phyloP scores from a whole-genome alignment of 2,329 filamentous ascomycete genomes.

The Fusarium sacchari region DNA sequence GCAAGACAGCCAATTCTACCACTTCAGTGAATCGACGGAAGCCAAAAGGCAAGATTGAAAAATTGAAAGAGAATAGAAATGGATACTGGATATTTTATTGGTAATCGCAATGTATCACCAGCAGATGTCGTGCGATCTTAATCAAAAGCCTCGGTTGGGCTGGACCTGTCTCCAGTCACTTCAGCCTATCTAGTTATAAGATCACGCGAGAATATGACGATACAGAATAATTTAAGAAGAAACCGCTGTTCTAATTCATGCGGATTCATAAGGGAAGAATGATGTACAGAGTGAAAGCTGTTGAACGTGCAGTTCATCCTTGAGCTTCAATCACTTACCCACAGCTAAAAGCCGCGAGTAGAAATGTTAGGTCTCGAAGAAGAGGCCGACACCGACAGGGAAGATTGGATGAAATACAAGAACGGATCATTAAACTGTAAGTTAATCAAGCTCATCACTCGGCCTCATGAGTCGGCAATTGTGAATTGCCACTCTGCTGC shows the following conservation, averaged over 20 bases:
- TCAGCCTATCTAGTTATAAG: background rate
- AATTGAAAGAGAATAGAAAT: fast-evolving
- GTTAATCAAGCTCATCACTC: fast-evolving
- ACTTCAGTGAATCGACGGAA: background rate
- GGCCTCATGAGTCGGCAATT: background rate
- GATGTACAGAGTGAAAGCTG: no score
- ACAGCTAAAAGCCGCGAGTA: fast-evolving
- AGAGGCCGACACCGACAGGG: no score
- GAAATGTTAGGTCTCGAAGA: background rate
- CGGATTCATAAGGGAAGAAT: fast-evolving
- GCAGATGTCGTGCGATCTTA: fast-evolving
- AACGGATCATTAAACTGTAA: fast-evolving
- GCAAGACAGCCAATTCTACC: background rate
- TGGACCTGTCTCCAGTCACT: no score
- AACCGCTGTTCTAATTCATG: fast-evolving
- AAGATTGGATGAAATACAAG: fast-evolving
- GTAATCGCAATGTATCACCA: fast-evolving
- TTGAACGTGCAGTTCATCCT: no score
- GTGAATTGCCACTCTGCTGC: background rate
- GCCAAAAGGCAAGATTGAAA: background rate
- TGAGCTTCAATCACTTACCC: background rate
- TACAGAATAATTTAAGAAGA: fast-evolving
- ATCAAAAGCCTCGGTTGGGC: background rate
- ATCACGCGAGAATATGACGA: background rate
- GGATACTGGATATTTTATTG: background rate